Base-by-base conservation (phyloP, 2,329 filamentous ascomycete species). In the Albophoma yamanashiensis region DNA sequence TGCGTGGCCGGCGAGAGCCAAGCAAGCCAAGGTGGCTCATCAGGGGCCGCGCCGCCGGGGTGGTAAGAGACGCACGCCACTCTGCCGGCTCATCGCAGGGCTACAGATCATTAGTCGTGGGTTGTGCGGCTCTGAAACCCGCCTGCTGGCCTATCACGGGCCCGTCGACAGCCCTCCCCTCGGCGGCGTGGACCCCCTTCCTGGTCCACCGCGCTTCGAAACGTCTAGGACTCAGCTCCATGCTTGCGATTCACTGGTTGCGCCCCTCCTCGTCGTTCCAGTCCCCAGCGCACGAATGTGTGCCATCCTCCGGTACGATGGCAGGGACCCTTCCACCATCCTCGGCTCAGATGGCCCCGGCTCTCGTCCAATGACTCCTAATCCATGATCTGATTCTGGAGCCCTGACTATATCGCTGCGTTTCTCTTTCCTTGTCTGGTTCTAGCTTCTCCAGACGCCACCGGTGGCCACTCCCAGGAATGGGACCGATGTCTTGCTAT, bases 111-210 rank as follows among this genome's bases (percentile, higher is more conserved):
- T 17, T 31, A 56, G 55, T 36, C 50, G 22, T n/a, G 25, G 38
- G 45, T 47, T 55, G 53, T 38, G 58, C 55, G 59, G 60, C 59
- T 52, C 56, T 64, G 63, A 64, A 64, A 64, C 63, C 14, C 38
- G 31, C 52, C 50, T 25, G 38, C 56, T 25, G 50, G 59, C 62
- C 62, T 62, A 64, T 64, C 62, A 63, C 34, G 31, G 45, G 58
- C 11, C 57, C 52, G 25, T 31, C 57, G 39, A 38, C 38, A 36
- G 50, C 43, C 57, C 59, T 62, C 62, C 62, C 62, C 60, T 62
- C 52, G 43, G 27, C 45, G 55, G 47, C 58, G 25, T 61, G 57
- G 43, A 53, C 34, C 60, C 36, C 56, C 55, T 55, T 55, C 40
- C 59, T 43, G 47, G 56, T 58, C 47, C 58, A 55, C 60, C 55